Percentiles rank a stretch among this genome's conserved stretches.
phyloP scores from a whole-genome alignment of 2,329 filamentous ascomycete species.

The Hypoxylon sp. region DNA sequence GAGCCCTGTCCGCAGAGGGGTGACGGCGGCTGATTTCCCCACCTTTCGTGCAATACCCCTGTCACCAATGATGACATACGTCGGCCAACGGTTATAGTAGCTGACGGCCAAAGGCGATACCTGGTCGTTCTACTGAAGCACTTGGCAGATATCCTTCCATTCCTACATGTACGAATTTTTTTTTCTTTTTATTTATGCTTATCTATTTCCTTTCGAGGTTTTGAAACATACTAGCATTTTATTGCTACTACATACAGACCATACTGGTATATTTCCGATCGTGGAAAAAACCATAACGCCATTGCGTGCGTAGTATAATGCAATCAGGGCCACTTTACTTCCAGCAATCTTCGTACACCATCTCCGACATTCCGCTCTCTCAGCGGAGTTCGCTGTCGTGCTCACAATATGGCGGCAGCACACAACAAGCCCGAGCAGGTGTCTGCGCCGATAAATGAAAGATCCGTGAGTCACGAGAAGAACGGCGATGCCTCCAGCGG shows the following conservation, averaged over 20 bases:
- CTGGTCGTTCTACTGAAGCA: slow-evolving; percentile 17
- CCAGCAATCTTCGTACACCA: slow-evolving; percentile 43
- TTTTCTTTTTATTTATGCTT: slow-evolving; percentile 20
- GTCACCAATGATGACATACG: slow-evolving; percentile 37
- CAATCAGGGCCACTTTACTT: slow-evolving; percentile 40
- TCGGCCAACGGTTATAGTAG: slow-evolving; percentile 17
- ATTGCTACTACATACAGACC: background rate
- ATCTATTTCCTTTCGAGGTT: slow-evolving; percentile 14
- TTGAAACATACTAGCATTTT: slow-evolving; percentile 7
- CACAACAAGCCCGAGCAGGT: slow-evolving; percentile 35
- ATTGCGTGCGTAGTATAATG: slow-evolving; percentile 47
- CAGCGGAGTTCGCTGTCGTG: slow-evolving; percentile 50
- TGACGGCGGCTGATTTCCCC: slow-evolving; percentile 36
- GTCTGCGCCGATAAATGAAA: slow-evolving; percentile 12
- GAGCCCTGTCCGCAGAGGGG: slow-evolving; percentile 16
- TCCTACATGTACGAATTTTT: slow-evolving; percentile 20
- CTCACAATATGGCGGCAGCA: slow-evolving; percentile 50
- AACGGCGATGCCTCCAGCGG: slow-evolving; percentile 30
- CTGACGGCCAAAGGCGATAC: slow-evolving; percentile 12
- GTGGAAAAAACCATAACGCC: slow-evolving; percentile 32
- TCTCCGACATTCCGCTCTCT: slow-evolving; percentile 49
- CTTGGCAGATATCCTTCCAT: slow-evolving; percentile 20
- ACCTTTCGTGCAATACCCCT: slow-evolving; percentile 25
- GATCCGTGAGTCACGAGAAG: slow-evolving; percentile 41
- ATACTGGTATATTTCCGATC: slow-evolving; percentile 17